Evolutionary conservation across 106 monocot species (phyloP), one percentile per base, ranked within the genome.

Genomic region (Triglochin maritima): DNA sequence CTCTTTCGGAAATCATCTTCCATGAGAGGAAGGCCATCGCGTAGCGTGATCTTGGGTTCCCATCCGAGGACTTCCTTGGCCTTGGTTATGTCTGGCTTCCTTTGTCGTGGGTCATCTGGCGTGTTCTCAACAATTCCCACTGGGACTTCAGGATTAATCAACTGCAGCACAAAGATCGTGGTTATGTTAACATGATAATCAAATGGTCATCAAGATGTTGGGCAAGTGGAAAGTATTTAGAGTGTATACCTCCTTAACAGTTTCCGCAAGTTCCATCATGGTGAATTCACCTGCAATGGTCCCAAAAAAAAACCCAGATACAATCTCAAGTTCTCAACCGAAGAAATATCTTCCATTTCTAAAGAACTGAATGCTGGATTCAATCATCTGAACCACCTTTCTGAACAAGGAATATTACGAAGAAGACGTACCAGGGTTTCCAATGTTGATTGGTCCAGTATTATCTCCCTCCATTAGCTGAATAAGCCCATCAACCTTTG

Each of bases 371-470:
- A 29, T 29, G 29, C 29, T 29, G 29, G 29, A 29, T 29, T 29
- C 29, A 29, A 54, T 54, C 7, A 54, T 29, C 29, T 29, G 29
- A 29, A 29, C 29, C 53, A 54, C 53, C 9, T 63, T 44, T 44
- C 66, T 83, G 53, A 7, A 81, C 87, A 3, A 89, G 78, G 67
- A 85, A 85, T 2, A 89, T 68, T 85, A 92, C 87, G 17, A 85
- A 87, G 87, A 92, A 92, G 50, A 87, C 92, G 2, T 29, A 29
- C 92, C 93, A 1, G 93, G 93, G 69, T 94, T 94, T 2, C 93
- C 93, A 6, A 94, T 76, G 73, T 94, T 94, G 93, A 94, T 89
- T 3, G 89, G 93, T 0, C 93, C 93, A 0, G 89, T 71, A 11
- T 94, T 86, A 63, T 94, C 93, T 0, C 93, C 93, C 65, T 89